Percentiles rank a stretch among this genome's conserved stretches.
phyloP scores from a whole-genome alignment of 2,329 filamentous ascomycete species.

The Cladosporium sp. region DNA sequence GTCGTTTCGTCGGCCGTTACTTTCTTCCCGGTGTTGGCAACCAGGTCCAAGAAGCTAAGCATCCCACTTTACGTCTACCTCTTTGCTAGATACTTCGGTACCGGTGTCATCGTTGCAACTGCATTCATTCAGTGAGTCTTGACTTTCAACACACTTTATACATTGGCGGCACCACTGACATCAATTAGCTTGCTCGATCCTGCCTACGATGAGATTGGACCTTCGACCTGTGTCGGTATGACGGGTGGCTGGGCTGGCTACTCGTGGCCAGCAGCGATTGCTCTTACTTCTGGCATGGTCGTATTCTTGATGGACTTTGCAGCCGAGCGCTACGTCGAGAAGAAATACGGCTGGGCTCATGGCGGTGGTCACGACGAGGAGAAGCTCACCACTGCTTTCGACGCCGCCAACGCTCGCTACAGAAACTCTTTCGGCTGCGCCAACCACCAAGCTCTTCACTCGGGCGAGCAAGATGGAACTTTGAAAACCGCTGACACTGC shows the following conservation, averaged over 20 bases:
- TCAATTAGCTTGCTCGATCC: conserved; percentile 38
- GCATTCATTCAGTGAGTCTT: conserved; percentile 46
- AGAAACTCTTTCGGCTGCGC: conserved; percentile 22
- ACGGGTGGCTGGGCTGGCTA: conserved; percentile 55
- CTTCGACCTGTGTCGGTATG: conserved; percentile 53
- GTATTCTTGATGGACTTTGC: conserved; percentile 55
- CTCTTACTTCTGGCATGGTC: conserved; percentile 48
- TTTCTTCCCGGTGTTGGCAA: conserved; percentile 51
- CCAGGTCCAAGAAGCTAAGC: conserved; percentile 38
- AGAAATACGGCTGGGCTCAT: conserved; percentile 46
- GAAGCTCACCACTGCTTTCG: conserved; percentile 22
- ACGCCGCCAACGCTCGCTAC: conserved; percentile 30
- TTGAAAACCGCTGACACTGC: not conserved
- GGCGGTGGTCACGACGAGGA: conserved; percentile 27
- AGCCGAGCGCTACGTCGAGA: conserved; percentile 53
- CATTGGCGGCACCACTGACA: not conserved
- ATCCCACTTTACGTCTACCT: conserved; percentile 48
- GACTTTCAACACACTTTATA: not conserved
- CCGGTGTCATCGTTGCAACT: conserved; percentile 50
- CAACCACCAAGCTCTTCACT: conserved; percentile 44
- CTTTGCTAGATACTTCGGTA: conserved; percentile 50
- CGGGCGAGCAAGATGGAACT: conserved; percentile 41
- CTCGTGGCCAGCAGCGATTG: conserved; percentile 55
- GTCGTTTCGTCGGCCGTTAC: conserved; percentile 44
- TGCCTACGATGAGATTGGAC: conserved; percentile 34